Evolutionary conservation across 306 rosid genomes (phyloP).

Genomic region (Prunus davidiana): DNA sequence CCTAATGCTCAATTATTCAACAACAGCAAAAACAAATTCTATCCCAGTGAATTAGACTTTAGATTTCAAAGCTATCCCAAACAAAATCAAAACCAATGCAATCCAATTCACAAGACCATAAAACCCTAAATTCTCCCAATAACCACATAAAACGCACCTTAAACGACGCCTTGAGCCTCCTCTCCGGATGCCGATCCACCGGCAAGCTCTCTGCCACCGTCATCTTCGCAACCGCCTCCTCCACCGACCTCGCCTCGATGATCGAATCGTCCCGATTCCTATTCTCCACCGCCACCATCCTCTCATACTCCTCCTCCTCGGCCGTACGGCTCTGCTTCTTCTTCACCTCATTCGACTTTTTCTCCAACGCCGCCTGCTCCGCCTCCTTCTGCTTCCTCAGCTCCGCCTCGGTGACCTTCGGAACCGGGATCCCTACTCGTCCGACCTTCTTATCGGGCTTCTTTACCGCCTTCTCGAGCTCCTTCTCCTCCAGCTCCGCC

Average conservation of each 20-base stretch:
- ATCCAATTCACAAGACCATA: not conserved
- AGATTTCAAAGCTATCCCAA: not conserved
- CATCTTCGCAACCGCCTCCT: constrained; percentile 81
- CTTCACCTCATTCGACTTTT: constrained; percentile 63
- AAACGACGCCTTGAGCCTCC: constrained; percentile 90
- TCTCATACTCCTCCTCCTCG: constrained; percentile 94
- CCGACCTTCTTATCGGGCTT: constrained; percentile 84
- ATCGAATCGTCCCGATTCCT: constrained; percentile 84
- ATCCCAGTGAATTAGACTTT: not conserved
- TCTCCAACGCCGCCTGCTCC: constrained; percentile 58
- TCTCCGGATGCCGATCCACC: constrained; percentile 87
- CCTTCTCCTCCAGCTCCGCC: constrained; percentile 92
- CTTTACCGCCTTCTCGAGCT: constrained; percentile 59
- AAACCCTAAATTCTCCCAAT: not conserved
- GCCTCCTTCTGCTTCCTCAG: constrained; percentile 56
- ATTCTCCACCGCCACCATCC: constrained; percentile 69
- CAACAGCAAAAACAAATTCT: not conserved
- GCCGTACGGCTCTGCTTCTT: constrained; percentile 70
- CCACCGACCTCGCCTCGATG: constrained; percentile 77
- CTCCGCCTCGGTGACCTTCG: constrained; percentile 89
- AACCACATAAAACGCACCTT: constrained; percentile 42
- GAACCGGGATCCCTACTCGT: constrained; percentile 73
- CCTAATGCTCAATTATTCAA: not conserved
- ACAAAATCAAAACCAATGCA: not conserved
- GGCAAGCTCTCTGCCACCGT: constrained; percentile 55